Percentiles rank a stretch among this genome's conserved stretches.
These are phyloP conservation scores for Trypanosoma platydactyli DNA, from an alignment of 208 protist species.

Conservation along the genomic window DNA sequence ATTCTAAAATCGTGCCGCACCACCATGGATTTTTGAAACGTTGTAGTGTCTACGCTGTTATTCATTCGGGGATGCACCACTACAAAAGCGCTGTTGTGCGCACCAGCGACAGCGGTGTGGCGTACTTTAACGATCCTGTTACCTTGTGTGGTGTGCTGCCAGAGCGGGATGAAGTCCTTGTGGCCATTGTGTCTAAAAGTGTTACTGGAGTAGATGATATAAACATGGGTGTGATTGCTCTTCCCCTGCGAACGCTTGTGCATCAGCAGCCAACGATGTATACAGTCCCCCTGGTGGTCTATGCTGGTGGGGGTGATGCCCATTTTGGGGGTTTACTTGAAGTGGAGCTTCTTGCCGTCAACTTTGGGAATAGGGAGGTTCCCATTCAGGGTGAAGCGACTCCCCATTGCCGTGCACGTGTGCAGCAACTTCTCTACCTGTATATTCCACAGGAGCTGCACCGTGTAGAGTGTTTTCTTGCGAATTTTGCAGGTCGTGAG, in stretches of 20 bases:
- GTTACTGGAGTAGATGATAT: background rate
- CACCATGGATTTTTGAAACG: background rate
- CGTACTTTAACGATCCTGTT: conserved; percentile 15
- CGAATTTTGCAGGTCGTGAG: conserved; percentile 15
- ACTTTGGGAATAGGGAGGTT: background rate
- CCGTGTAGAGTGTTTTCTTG: conserved; percentile 34
- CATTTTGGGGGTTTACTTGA: conserved; percentile 27
- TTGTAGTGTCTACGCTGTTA: conserved; percentile 11
- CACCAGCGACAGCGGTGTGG: conserved; percentile 1
- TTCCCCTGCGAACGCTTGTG: conserved; percentile 12
- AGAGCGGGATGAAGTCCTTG: conserved; percentile 22
- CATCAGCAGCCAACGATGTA: background rate
- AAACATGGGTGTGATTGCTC: conserved; percentile 14
- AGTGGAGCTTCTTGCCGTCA: conserved; percentile 30
- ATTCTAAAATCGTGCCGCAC: background rate
- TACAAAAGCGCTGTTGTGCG: conserved; percentile 12
- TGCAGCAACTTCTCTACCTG: conserved; percentile 31
- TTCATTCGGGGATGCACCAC: conserved; percentile 27
- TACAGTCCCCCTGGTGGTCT: conserved; percentile 27
- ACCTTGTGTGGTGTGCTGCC: conserved; percentile 18
- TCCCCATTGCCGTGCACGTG: conserved; percentile 4
- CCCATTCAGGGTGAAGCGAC: conserved; percentile 4
- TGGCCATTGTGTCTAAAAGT: conserved; percentile 22
- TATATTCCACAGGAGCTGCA: conserved; percentile 39
- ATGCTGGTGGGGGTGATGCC: conserved; percentile 24